These are phyloP conservation scores for Casaregolazyma lundiana DNA, from an alignment of 1,139 yeast species.

Conservation along the genomic window DNA sequence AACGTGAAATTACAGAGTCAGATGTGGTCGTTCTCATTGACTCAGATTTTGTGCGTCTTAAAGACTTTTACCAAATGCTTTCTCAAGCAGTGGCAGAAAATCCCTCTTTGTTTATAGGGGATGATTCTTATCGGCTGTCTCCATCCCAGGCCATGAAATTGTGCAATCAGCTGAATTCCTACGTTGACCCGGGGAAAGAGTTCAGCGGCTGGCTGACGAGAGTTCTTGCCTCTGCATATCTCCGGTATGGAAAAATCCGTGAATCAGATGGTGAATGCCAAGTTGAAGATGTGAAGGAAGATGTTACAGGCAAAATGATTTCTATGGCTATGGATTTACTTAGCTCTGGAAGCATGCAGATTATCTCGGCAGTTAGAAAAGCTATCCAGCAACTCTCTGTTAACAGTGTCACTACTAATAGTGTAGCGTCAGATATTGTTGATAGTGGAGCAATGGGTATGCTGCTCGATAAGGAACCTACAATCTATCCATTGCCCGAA, in stretches of 20 bases:
- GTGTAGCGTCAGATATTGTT: background rate
- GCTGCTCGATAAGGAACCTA: background rate
- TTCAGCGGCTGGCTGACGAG: conserved; percentile 8
- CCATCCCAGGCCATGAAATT: background rate
- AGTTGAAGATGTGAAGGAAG: background rate
- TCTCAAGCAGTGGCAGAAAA: background rate
- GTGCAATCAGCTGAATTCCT: background rate
- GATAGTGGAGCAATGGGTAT: background rate
- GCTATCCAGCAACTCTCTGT: conserved; percentile 3
- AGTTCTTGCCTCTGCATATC: conserved; percentile 1
- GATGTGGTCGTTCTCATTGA: conserved; percentile 2
- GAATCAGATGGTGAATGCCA: background rate
- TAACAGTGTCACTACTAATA: background rate
- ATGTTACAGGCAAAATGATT: background rate
- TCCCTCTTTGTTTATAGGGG: background rate
- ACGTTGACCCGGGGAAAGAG: background rate
- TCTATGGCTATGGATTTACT: background rate
- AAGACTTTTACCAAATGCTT: background rate
- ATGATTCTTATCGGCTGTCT: background rate
- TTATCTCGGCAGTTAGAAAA: conserved; percentile 5
- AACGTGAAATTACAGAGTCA: background rate
- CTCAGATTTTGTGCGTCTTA: background rate
- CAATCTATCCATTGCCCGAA: conserved; percentile 1
- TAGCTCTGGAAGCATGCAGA: conserved; percentile 3
- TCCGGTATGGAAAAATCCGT: background rate